A percentile compares a stretch with the other conserved stretches of the same genome.
These are phyloP conservation scores for Malassezia sympodialis DNA, from an alignment of 1,284 basidiomycete species.

Conservation along the genomic window DNA sequence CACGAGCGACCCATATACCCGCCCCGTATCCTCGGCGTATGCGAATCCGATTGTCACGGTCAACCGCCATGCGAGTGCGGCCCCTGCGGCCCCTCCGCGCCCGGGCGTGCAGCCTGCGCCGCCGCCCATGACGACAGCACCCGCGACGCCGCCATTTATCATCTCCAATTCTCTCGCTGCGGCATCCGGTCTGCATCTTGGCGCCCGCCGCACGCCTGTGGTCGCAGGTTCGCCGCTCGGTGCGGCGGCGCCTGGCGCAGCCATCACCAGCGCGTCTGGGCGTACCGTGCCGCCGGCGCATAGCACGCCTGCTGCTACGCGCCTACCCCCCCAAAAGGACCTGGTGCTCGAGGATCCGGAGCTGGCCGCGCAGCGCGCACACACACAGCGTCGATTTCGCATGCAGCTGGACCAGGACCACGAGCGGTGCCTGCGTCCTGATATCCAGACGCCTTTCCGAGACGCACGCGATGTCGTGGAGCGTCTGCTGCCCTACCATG, in stretches of 20 bases:
- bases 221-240: not conserved
- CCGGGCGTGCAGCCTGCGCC: not conserved
- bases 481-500: conserved; percentile 40
- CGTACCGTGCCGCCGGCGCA: not conserved
- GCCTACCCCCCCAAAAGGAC: conserved; percentile 15
- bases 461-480: conserved; percentile 30
- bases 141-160: conserved; percentile 13
- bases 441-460: conserved; percentile 28
- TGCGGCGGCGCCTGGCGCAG: not conserved
- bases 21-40: conserved; percentile 1
- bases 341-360: conserved; percentile 11
- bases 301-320: not conserved
- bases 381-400: not conserved
- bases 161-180: conserved; percentile 16
- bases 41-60: conserved; percentile 12
- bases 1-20: conserved; percentile 5
- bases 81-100: not conserved
- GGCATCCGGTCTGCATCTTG: conserved; percentile 4
- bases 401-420: conserved; percentile 20
- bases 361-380: conserved; percentile 11
- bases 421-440: conserved; percentile 26
- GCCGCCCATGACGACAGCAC: not conserved
- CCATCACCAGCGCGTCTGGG: not conserved
- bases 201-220: not conserved
- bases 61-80: not conserved